Evolutionary conservation across 805 yeast genomes (phyloP), one percentile per base, ranked within the genome.

Genomic region (Suhomyces sp.): DNA sequence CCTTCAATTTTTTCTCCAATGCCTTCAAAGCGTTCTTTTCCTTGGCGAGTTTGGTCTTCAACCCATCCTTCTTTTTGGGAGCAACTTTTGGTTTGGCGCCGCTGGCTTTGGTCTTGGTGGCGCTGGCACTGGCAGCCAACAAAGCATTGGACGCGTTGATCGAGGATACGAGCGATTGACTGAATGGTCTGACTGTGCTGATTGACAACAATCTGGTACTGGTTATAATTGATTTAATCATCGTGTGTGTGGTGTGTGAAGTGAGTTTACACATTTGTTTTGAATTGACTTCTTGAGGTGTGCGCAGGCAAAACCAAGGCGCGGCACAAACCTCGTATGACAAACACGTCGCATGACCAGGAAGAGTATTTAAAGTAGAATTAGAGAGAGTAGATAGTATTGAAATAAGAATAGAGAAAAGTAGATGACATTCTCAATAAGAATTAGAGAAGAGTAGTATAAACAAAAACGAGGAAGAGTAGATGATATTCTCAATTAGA

Each of bases 1-100:
- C 60, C 54, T 63, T 56, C 50, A 60, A 54, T 47, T 60, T 60
- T 19, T 53, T 55, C 48, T 60, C 51, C 49, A 61, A 55, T 24
- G 50, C 56, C 45, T 41, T 47, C 37, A 46, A 55, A 15, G 47
- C 51, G 48, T 15, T 20, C 52, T 56, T 59, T 47, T 54, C 61
- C 49, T 58, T 63, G 47, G 59, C 21, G 31, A 64, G 53, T 44
- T 61, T 53, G 15, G 53, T 46, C 44, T 59, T 57, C 50, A 65
- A 57, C 15, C 51, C 51, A 39, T 57, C 56, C 52, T 59, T 51
- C 35, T 57, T 55, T 35, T 53, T 51, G 50, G 25, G 3, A 10
- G 39, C 31, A 20, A 29, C 43, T 19, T 46, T 33, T 24, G 22
- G 21, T 43, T 43, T 22, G 22, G 45, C 25, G 20, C 25, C 13